Conservation (phyloP, 768 basidiomycete species). For the Boletus barrowsii region DNA sequence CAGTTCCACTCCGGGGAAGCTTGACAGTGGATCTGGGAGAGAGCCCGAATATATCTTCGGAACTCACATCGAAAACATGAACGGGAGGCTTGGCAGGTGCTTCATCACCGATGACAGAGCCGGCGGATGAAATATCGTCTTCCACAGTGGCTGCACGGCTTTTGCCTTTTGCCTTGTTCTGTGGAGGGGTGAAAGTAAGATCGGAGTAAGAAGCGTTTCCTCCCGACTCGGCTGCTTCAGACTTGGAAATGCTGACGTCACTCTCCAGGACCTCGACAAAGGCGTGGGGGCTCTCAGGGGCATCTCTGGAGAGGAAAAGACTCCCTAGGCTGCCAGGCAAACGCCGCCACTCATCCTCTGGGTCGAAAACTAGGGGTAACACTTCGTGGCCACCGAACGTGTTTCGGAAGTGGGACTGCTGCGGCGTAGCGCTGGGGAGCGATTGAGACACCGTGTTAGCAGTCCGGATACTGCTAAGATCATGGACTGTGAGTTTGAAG, state of each 20-base stretch:
- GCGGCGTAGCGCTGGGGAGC: conserved; percentile 32
- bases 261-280: conserved; percentile 58
- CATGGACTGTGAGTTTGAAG: conserved; percentile 62
- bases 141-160: conserved; percentile 27
- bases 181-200: conserved; percentile 14
- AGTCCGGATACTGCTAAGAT: conserved; percentile 44
- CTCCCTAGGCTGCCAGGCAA: conserved; percentile 43
- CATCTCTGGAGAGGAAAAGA: conserved; percentile 35
- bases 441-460: conserved; percentile 31
- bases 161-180: conserved; percentile 52
- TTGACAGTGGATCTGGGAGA: conserved; percentile 14
- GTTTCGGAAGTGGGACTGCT: conserved; percentile 48
- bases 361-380: conserved; percentile 43
- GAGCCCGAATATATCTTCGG: conserved; percentile 25
- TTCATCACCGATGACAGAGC: conserved; percentile 41
- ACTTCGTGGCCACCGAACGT: conserved; percentile 53
- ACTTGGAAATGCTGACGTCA: conserved; percentile 35
- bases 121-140: conserved; percentile 38
- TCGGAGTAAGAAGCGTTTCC: conserved; percentile 31
- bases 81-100: conserved; percentile 55
- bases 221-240: conserved; percentile 30
- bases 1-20: conserved; percentile 17
- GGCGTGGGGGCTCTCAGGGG: conserved; percentile 51
- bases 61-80: conserved; percentile 50
- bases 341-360: conserved; percentile 65